phyloP scores from a whole-genome alignment of 1,284 basidiomycete species.

The Anthracocystis walkeri region DNA sequence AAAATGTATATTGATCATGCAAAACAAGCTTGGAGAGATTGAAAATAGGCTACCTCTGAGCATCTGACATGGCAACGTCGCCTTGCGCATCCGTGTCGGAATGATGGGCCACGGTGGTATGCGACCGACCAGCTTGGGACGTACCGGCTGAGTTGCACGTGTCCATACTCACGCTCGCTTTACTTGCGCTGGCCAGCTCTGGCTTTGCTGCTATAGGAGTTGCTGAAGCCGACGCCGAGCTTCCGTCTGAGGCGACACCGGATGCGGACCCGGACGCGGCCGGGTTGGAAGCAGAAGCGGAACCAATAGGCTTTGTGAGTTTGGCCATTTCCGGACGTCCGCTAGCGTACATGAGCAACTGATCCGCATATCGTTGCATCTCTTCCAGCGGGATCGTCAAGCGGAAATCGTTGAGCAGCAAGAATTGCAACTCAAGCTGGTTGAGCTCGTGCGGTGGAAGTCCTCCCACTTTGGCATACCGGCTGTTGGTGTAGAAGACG shows the following conservation, averaged over 20 bases:
- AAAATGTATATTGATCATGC: background rate
- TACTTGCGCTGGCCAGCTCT: no score
- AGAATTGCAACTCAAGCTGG: slow-evolving; percentile 94
- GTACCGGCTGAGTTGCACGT: background rate
- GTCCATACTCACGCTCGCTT: background rate
- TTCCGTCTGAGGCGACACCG: background rate
- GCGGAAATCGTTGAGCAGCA: slow-evolving; percentile 93
- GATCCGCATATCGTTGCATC: slow-evolving; percentile 94
- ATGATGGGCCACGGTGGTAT: background rate
- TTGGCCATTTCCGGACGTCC: slow-evolving; percentile 44
- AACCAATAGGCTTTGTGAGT: slow-evolving; percentile 26
- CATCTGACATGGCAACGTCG: slow-evolving; percentile 43
- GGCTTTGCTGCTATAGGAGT: background rate
- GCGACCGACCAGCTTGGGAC: background rate
- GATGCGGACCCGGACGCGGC: background rate
- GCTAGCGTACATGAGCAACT: slow-evolving; percentile 75
- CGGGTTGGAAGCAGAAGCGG: no score
- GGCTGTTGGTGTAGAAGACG: slow-evolving; percentile 99
- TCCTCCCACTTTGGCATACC: slow-evolving; percentile 98
- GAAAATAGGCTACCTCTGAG: background rate
- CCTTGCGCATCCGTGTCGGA: slow-evolving; percentile 26
- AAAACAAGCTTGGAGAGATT: no score
- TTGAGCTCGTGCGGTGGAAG: slow-evolving; percentile 93
- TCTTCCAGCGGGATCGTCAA: slow-evolving; percentile 88
- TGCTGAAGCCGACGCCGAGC: background rate